Evolutionary conservation across 495 filamentous ascomycete genomes (phyloP), one percentile per base, ranked within the genome.

Genomic region (Pseudevernia furfuracea): DNA sequence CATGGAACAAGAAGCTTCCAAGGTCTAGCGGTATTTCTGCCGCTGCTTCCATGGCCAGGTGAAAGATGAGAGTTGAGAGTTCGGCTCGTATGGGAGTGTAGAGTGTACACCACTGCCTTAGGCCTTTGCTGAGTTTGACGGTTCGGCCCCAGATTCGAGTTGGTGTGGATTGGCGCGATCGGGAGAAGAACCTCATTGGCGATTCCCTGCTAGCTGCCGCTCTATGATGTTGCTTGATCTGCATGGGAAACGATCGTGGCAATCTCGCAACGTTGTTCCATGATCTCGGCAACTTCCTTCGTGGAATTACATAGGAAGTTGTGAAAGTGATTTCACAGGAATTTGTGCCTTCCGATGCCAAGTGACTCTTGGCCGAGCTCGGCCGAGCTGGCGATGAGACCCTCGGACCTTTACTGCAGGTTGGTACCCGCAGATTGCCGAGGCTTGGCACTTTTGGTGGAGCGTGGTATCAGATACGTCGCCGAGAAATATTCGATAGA

Each of bases 201-300:
- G 30, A 17, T 14, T 37, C 23, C 36, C 0, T 43, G 39, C 61
- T 57, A 63, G 61, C 61, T 63, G 52, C 61, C 61, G 61, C 52
- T 57, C 48, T 9, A 17, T 56, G 21, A 38, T 63, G 30, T 28
- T 43, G 52, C 37, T 53, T 23, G 37, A 57, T 63, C 61, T 38
- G 52, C 52, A 63, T 17, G 49, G 48, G 36, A 21, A 57, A 63
- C 38, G 49, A 19, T 38, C 46, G 28, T 34, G 36, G 52, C 55
- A 63, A 63, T 63, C 38, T 63, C 37, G 49, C 52, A 46, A 56
- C 17, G n/a, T 23, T 56, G 60, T 44, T 28, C 48, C 61, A 25
- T n/a, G 30, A 41, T 63, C 61, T 60, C 61, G 15, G 52, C 52
- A 32, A 14, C 57, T 34, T 63, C 39, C 49, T 44, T 28, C 48